Evolutionary conservation across 1,284 basidiomycete species (phyloP).

Genomic region (Microbotryomycetes sp.): DNA sequence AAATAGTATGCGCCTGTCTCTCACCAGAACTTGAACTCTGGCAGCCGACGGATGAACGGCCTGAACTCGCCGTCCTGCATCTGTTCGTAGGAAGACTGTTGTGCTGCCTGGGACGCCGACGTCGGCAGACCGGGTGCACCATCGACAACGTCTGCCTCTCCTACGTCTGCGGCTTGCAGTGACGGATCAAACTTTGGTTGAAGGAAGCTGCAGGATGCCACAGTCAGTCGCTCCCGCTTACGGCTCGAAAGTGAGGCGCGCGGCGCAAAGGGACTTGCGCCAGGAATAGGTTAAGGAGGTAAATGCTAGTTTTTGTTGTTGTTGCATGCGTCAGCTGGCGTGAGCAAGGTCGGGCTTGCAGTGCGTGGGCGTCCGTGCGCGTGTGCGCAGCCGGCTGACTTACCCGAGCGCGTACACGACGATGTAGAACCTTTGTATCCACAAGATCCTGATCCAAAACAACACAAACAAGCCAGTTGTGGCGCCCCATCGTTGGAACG

Average conservation of each 20-base stretch:
- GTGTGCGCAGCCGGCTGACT: background rate
- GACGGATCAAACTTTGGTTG: slow-evolving; percentile 96
- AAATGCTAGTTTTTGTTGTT: too few relatives aligned
- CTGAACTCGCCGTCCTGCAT: slow-evolving; percentile 77
- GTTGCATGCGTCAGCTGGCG: too few relatives aligned
- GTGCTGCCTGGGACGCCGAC: slow-evolving; percentile 16
- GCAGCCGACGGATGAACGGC: slow-evolving; percentile 90
- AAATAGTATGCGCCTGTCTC: slow-evolving; percentile 39
- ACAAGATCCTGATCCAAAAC: slow-evolving; percentile 79
- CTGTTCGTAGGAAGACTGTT: slow-evolving; percentile 42
- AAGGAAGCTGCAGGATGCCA: slow-evolving; percentile 77
- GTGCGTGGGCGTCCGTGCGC: background rate
- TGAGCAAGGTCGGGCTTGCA: too few relatives aligned
- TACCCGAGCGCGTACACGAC: slow-evolving; percentile 38
- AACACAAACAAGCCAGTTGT: slow-evolving; percentile 64
- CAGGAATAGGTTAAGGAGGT: slow-evolving; percentile 68
- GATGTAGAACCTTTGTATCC: slow-evolving; percentile 59
- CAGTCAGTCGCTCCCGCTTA: too few relatives aligned
- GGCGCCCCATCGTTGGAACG: slow-evolving; percentile 78
- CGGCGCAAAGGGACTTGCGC: slow-evolving; percentile 39
- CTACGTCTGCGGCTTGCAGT: slow-evolving; percentile 72
- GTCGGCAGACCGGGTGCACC: slow-evolving; percentile 55
- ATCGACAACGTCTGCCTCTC: slow-evolving; percentile 91
- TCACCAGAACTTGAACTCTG: slow-evolving; percentile 94
- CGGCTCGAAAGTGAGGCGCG: slow-evolving; percentile 47